Evolutionary conservation across 345 rosid genomes (phyloP).

Genomic region (Ceriops zippeliana): DNA sequence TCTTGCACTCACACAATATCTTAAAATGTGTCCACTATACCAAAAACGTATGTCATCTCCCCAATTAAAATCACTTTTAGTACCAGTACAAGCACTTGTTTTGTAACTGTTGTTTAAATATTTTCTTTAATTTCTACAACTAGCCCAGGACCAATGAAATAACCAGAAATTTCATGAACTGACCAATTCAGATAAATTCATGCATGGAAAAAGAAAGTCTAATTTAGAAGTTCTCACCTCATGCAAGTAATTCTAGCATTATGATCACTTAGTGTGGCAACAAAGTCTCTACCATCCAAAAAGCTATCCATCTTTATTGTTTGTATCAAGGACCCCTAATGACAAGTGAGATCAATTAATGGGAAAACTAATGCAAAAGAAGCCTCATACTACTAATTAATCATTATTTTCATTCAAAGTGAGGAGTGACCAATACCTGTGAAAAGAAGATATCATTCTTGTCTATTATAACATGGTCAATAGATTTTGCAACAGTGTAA

Average conservation of each 20-base stretch:
- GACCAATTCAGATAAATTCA: background rate
- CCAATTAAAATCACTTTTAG: too few species aligned
- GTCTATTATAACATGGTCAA: conserved; percentile 38
- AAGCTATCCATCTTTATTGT: conserved; percentile 22
- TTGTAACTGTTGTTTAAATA: too few species aligned
- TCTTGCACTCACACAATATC: too few species aligned
- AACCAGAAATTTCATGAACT: background rate
- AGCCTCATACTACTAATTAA: background rate
- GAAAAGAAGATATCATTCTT: conserved; percentile 37
- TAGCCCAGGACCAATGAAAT: too few species aligned
- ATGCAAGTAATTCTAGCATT: conserved; percentile 64
- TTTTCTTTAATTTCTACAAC: too few species aligned
- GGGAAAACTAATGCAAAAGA: conserved; percentile 1
- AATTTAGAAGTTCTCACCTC: conserved; percentile 40
- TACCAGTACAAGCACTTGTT: too few species aligned
- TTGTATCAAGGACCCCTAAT: conserved; percentile 39
- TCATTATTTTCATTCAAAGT: background rate
- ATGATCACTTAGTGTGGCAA: conserved; percentile 33
- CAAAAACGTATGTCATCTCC: too few species aligned
- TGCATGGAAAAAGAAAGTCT: background rate
- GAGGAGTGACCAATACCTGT: conserved; percentile 33
- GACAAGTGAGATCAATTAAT: background rate
- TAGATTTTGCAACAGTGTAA: conserved; percentile 20
- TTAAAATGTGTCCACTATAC: too few species aligned
- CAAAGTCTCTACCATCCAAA: conserved; percentile 20